Base-by-base conservation (phyloP, 257 asterid species). In the Knoxia roxburghii region DNA sequence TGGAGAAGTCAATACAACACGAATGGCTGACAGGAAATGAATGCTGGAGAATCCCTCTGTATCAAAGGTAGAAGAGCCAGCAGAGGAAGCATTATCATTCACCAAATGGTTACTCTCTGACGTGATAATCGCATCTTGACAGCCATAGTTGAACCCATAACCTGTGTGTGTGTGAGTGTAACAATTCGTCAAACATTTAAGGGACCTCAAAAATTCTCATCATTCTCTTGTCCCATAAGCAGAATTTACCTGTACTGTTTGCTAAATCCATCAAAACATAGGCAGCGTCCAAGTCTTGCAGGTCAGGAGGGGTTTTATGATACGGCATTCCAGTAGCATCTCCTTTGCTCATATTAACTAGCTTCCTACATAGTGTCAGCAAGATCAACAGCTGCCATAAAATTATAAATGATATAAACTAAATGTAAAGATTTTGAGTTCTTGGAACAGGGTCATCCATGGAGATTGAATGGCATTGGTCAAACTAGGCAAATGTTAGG, bases 11-110 rank as follows among this genome's bases (percentile, higher is more conserved):
- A 77, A 27, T 48, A 69, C 70, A 46, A 33, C 18, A 1, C 73
- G 73, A 69, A 77, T 51, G 39, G 73, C 72, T 10, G 77, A 72
- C 30, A 77, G 65, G 60, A 77, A 68, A n/a, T 57, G 64, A 33
- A 68, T 45, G 37, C 68, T 35, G 50, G 61, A 59, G 29, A 72
- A 77, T 40, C 52, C 70, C 30, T n/a, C n/a, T n/a, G n/a, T 37
- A 54, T 57, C 41, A n/a, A 33, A 59, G 5, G 3, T 17, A 10
- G 55, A 24, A 5, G 37, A 20, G 10, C 4, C 7, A 21, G 49
- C 23, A 41, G 70, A 3, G 40, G 41, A 23, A 10, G 18, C 32
- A 13, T 23, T 8, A 15, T 24, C 53, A n/a, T n/a, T n/a, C n/a
- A n/a, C n/a, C n/a, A n/a, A n/a, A n/a, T n/a, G n/a, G n/a, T n/a